phyloP scores from a whole-genome alignment of 2,329 filamentous ascomycete genomes.

The Mycosphaerella sp. region DNA sequence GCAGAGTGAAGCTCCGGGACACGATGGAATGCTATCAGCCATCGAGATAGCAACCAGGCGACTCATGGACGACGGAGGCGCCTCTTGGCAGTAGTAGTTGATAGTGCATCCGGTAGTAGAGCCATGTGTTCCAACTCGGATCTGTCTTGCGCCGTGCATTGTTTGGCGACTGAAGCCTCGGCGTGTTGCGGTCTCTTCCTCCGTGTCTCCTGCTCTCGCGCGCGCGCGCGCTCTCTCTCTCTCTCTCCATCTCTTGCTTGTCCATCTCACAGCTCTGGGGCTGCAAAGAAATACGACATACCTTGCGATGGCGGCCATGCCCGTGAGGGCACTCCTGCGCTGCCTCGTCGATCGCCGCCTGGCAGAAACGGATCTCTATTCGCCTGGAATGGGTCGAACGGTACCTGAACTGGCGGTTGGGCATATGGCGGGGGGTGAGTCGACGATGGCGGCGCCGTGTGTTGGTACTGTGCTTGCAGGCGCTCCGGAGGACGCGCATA shows the following conservation, averaged over 20 bases:
- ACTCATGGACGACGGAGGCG: no score
- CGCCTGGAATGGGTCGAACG: conserved; percentile 42
- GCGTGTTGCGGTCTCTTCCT: not conserved
- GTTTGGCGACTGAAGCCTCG: not conserved
- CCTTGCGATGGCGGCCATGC: conserved; percentile 27
- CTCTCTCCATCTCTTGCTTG: not conserved
- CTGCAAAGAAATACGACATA: not conserved
- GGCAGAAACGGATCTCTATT: conserved; percentile 45
- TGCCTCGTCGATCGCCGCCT: conserved; percentile 35
- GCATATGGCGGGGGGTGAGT: conserved; percentile 32
- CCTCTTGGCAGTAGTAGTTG: not conserved
- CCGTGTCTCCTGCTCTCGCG: no score
- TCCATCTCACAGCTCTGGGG: not conserved
- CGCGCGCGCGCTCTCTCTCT: no score
- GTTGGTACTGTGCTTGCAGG: conserved; percentile 31
- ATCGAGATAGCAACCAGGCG: no score
- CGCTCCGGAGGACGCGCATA: conserved; percentile 35
- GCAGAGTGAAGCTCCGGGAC: conserved; percentile 1
- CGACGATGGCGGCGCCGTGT: conserved; percentile 27
- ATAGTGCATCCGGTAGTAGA: not conserved
- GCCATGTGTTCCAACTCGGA: not conserved
- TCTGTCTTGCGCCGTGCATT: not conserved
- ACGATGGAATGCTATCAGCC: not conserved
- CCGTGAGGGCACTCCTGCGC: conserved; percentile 35
- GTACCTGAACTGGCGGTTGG: conserved; percentile 40